Evolutionary conservation across 2,329 filamentous ascomycete genomes (phyloP).

Genomic region (Aspergillus terreus): DNA sequence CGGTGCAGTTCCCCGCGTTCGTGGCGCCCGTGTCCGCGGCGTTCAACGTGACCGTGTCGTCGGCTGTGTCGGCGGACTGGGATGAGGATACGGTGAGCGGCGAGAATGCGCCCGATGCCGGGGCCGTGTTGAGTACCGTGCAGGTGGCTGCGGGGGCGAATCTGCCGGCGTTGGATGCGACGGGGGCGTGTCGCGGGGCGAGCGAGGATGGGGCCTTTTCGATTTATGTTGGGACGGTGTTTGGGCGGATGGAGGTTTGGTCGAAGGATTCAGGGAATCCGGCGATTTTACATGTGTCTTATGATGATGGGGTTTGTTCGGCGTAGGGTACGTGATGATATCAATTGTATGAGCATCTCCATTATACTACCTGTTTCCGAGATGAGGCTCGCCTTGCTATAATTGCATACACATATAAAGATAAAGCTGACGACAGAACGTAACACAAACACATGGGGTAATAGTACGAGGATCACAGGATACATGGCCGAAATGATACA

Average conservation of each 20-base stretch:
- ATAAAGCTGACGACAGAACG: no score
- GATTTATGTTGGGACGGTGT: conserved; percentile 1
- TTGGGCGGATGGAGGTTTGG: neutral
- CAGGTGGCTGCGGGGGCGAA: neutral
- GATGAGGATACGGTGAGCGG: neutral
- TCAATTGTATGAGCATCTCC: no score
- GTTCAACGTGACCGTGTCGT: neutral
- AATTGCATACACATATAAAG: no score
- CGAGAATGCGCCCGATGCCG: neutral
- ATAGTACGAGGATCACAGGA: neutral
- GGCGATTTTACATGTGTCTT: neutral
- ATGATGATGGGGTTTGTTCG: no score
- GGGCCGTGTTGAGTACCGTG: neutral
- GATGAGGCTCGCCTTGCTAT: no score
- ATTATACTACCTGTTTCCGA: no score
- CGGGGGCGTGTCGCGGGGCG: neutral
- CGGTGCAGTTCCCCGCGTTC: neutral
- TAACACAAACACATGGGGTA: neutral
- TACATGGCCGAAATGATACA: neutral
- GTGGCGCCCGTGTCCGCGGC: neutral
- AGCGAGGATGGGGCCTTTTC: neutral
- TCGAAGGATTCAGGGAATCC: neutral
- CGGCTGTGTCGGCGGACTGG: neutral
- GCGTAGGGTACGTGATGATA: no score
- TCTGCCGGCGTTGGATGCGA: neutral